Base-by-base conservation (phyloP, 768 basidiomycete genomes). In the Strobilomyces confusus region DNA sequence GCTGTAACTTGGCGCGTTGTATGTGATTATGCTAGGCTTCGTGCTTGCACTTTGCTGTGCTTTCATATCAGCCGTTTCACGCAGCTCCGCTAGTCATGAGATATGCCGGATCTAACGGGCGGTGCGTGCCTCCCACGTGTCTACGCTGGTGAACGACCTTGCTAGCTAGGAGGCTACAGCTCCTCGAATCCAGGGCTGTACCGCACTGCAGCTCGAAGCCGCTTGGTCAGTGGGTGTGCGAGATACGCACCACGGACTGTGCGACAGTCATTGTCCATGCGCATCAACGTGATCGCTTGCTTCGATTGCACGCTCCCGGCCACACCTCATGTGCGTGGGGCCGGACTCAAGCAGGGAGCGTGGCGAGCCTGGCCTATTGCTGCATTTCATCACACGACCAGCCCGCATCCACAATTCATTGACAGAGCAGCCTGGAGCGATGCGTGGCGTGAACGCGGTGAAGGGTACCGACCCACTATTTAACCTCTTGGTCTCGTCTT, bases 371-470 rank as follows among this genome's bases (percentile, higher is more conserved):
- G 58, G 57, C 56, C 56, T 48, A 15, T 15, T 47, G 45, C 49
- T 54, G 59, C 58, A 61, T 60, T 58, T 54, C 53, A 48, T 34
- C 58, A 57, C 58, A 52, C 40, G 29, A 68, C 68, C 68, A 64
- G 65, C 60, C 68, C 56, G 60, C 58, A 66, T 61, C 68, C 68
- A 56, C 66, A 58, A 68, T 69, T 68, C 55, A 49, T 55, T 59
- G 57, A 57, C 62, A 61, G 59, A 59, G 46, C 58, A 49, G 52
- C 59, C 59, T 61, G 57, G 62, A 60, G 42, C 53, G 48, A 65
- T 63, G 73, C 77, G 72, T 78, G 75, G 69, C 69, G 60, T 70
- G 69, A 72, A 70, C 70, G 69, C 76, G 70, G 71, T 57, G 60
- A 56, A 62, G 62, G 66, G 73, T 73, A 73, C n/a, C 74, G 70